Evolutionary conservation across 257 asterid genomes (phyloP).

Genomic region (Solanum dulcamara): DNA sequence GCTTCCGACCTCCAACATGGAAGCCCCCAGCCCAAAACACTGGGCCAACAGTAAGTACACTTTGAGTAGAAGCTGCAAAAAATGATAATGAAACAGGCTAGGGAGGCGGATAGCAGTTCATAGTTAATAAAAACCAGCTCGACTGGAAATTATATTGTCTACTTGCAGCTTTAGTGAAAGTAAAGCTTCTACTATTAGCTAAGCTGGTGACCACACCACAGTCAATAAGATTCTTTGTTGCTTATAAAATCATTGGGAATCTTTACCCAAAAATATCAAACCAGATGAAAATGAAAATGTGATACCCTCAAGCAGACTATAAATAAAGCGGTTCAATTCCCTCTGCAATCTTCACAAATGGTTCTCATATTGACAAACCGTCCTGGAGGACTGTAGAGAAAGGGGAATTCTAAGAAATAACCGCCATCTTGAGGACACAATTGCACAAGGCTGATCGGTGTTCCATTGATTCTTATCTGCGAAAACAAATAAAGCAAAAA

Average conservation of each 20-base stretch:
- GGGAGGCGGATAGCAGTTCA: not conserved
- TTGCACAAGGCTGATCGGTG: not conserved
- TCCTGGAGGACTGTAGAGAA: not conserved
- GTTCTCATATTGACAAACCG: not conserved
- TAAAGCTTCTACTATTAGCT: not conserved
- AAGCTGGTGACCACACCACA: not conserved
- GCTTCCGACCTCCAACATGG: too few relatives aligned
- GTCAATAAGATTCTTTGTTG: not conserved
- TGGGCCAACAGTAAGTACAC: too few relatives aligned
- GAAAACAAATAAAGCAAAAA: not conserved
- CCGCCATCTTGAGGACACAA: not conserved
- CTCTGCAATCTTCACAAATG: not conserved
- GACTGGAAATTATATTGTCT: not conserved
- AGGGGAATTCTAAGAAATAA: not conserved
- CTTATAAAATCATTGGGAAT: not conserved
- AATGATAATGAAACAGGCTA: not conserved
- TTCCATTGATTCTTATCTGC: not conserved
- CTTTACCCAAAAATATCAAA: not conserved
- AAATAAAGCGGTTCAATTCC: not conserved
- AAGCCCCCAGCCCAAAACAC: too few relatives aligned
- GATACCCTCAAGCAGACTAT: not conserved
- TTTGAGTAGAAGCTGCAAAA: not conserved
- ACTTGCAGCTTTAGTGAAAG: not conserved
- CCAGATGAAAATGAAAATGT: not conserved
- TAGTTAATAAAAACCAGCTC: not conserved